These are phyloP conservation scores for Lactarius quietus DNA, from an alignment of 768 basidiomycete species.

Conservation along the genomic window DNA sequence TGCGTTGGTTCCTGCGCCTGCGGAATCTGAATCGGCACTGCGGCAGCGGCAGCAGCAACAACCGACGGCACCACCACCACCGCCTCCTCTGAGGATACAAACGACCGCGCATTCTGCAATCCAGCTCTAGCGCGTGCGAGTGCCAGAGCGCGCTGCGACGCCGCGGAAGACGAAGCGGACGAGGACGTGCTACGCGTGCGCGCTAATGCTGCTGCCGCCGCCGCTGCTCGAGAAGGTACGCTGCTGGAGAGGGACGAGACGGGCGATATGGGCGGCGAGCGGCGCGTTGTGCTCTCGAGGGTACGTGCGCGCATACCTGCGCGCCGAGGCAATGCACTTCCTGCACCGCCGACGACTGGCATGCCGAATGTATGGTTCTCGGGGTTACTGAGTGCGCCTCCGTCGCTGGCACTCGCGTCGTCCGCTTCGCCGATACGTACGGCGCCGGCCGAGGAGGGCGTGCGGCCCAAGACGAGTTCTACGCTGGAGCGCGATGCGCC, in stretches of 20 bases:
- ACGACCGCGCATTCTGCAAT: slow-evolving; percentile 6
- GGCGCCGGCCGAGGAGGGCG: background rate
- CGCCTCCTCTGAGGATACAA: slow-evolving; percentile 13
- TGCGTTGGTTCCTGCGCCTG: no score
- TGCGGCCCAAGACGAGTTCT: slow-evolving; percentile 45
- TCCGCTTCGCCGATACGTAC: slow-evolving; percentile 30
- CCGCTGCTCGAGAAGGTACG: no score
- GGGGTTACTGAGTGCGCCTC: slow-evolving; percentile 45
- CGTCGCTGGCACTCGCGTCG: slow-evolving; percentile 38
- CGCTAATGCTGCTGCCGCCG: background rate
- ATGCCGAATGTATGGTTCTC: slow-evolving; percentile 79
- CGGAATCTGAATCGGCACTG: no score
- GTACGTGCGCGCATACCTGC: slow-evolving; percentile 8
- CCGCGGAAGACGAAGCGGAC: slow-evolving; percentile 11
- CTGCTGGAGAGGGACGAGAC: background rate
- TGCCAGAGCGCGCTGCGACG: slow-evolving; percentile 20
- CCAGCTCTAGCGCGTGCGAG: slow-evolving; percentile 18
- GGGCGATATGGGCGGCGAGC: slow-evolving; percentile 5
- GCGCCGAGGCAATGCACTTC: slow-evolving; percentile 34
- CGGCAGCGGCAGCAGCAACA: no score
- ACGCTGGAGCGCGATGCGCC: slow-evolving; percentile 59
- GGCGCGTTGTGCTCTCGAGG: slow-evolving; percentile 3
- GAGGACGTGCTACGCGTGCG: background rate
- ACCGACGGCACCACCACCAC: no score
- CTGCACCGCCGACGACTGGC: slow-evolving; percentile 38